Evolutionary conservation across 2,329 filamentous ascomycete species (phyloP), one percentile per base, ranked within the genome.

Genomic region (Alternaria burnsii): DNA sequence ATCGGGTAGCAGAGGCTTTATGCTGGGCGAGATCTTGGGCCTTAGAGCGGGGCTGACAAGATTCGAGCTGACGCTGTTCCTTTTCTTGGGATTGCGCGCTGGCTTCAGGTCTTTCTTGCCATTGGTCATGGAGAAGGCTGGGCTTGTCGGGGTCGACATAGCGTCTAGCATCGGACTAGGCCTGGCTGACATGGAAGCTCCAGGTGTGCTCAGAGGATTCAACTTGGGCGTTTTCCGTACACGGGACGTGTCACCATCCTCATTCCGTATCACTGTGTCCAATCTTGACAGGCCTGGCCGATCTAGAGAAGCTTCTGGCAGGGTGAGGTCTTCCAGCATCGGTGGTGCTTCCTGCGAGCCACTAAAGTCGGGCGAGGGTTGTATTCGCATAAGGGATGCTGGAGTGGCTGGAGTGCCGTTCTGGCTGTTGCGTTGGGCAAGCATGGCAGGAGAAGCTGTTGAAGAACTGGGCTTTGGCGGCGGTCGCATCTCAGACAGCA

Each of bases 1-100:
- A 69, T 86, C 89, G 20, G 93, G 93, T 47, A 97, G 85, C 22
- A 97, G 79, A 10, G 95, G 94, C 76, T 97, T 97, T 77, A 99
- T 97, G 76, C 88, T 97, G 3, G 94, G 95, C 26, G 94, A 97
- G 63, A 98, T 97, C 76, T 88, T 91, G 2, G 95, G 95, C 28
- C 92, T 84, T 36, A 98, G 80, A 16, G 94, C 94, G 6, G 95
- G 94, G 42, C 93, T 97, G 10, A 91, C 87, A n/a, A 94, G 88
- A 7, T 89, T 86, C 30, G 75, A 71, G 60, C 72, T 72, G 26
- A 88, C 83, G 69, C 91, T 94, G 20, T 88, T 85, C 9, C 78
- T 75, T 69, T 81, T 84, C 61, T 79, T 78, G 12, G 67, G 69
- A 61, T 67, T 71, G 34, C 74, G 72, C 20, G 63, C 61, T 10